A percentile compares a stretch with the other conserved stretches of the same genome.
Conservation (phyloP, 2,329 filamentous ascomycete species). For the Aureobasidium sp. region DNA sequence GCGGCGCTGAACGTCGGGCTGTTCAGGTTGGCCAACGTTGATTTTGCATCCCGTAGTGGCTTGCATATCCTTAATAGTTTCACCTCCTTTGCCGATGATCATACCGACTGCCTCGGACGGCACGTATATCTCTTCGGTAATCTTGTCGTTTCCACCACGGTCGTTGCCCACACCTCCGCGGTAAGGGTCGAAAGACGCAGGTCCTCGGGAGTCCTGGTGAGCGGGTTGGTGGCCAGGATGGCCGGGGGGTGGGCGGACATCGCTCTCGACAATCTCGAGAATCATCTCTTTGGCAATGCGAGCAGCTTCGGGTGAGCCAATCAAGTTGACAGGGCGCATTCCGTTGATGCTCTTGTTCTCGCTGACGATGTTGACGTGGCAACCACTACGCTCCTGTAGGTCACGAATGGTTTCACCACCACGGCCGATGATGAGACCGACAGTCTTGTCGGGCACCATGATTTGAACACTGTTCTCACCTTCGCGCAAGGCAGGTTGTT, state of each 20-base stretch:
- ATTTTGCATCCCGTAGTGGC: conserved; percentile 84
- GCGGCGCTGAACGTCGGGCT: conserved; percentile 73
- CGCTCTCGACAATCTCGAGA: conserved; percentile 89
- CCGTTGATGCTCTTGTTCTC: conserved; percentile 91
- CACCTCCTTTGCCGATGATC: conserved; percentile 90
- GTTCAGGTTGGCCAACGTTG: conserved; percentile 77
- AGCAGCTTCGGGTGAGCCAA: conserved; percentile 67
- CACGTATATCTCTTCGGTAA: conserved; percentile 75
- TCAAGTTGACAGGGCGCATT: conserved; percentile 80
- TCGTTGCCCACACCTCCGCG: conserved; percentile 34
- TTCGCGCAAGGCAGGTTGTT: conserved; percentile 51
- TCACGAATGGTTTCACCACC: conserved; percentile 90
- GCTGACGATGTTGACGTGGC: conserved; percentile 90
- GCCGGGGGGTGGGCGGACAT: conserved; percentile 42
- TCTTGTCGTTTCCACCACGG: conserved; percentile 52
- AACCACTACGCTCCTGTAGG: conserved; percentile 83
- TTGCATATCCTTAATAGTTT: conserved; percentile 93
- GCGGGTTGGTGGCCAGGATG: conserved; percentile 3
- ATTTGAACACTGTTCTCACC: conserved; percentile 84
- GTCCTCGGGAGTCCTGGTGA: conserved; percentile 18
- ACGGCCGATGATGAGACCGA: conserved; percentile 88
- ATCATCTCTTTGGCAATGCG: conserved; percentile 77
- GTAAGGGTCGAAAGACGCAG: conserved; percentile 16
- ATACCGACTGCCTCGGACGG: conserved; percentile 89
- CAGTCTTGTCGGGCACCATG: conserved; percentile 89